A percentile compares a stretch with the other conserved stretches of the same genome.
These are phyloP conservation scores for Skeletonema menzelii DNA, from an alignment of 108 stramenopile genomes.

Conservation along the genomic window DNA sequence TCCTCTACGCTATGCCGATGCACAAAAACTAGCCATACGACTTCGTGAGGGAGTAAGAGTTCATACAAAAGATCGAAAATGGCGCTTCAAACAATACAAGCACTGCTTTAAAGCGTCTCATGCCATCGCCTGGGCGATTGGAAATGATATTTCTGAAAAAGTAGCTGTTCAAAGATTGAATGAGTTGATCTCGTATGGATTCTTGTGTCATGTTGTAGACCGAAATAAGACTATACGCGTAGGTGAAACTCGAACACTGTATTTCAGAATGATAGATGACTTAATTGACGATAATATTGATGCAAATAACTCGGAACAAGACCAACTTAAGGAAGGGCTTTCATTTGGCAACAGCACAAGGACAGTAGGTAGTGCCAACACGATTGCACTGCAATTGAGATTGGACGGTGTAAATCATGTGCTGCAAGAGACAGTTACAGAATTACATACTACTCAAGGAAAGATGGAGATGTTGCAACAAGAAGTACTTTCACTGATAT, in stretches of 20 bases:
- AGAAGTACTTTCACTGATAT: constrained; percentile 19
- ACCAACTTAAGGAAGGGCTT: neutral
- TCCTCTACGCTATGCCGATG: neutral
- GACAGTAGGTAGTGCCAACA: neutral
- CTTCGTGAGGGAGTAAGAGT: constrained; percentile 22
- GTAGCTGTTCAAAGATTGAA: constrained; percentile 36
- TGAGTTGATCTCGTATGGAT: constrained; percentile 30
- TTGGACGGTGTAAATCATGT: constrained; percentile 34
- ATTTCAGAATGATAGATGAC: constrained; percentile 35
- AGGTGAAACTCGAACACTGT: constrained; percentile 29
- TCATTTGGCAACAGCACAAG: neutral
- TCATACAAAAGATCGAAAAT: constrained; percentile 39
- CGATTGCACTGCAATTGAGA: constrained; percentile 17
- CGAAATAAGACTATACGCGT: constrained; percentile 29
- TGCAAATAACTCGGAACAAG: neutral
- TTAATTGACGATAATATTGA: constrained; percentile 11
- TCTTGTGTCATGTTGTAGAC: constrained; percentile 39
- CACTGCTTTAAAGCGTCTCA: constrained; percentile 40
- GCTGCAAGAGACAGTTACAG: constrained; percentile 36
- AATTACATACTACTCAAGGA: constrained; percentile 32
- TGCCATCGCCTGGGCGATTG: constrained; percentile 31
- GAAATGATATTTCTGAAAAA: constrained; percentile 4
- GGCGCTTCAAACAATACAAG: constrained; percentile 42
- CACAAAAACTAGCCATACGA: constrained; percentile 11
- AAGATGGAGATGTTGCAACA: constrained; percentile 41